Percentiles rank a stretch among this genome's conserved stretches.
Conservation (phyloP, 805 yeast species). For the Nakazawaea wickerhamii region DNA sequence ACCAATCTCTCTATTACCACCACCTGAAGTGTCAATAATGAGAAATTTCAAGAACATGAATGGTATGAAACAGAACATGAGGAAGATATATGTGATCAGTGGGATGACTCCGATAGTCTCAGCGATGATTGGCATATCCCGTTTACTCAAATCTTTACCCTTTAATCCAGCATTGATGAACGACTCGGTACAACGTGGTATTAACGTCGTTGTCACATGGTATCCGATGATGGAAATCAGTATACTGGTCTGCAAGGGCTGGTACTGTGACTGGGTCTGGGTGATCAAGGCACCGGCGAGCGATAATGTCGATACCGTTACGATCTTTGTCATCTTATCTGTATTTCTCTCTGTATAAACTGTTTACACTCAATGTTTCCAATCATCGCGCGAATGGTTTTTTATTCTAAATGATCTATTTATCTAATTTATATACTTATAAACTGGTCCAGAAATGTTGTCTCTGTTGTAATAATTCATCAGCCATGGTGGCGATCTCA, state of each 20-base stretch:
- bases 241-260: slow-evolving; percentile 52
- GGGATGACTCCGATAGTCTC: slow-evolving; percentile 92
- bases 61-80: slow-evolving; percentile 84
- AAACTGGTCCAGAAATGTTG: slow-evolving; percentile 30
- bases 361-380: no score
- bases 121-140: slow-evolving; percentile 69
- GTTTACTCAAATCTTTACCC: slow-evolving; percentile 81
- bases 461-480: slow-evolving; percentile 48
- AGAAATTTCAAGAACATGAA: slow-evolving; percentile 76
- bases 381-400: no score
- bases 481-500: slow-evolving; percentile 67
- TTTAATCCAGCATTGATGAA: slow-evolving; percentile 76
- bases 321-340: neutral
- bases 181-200: slow-evolving; percentile 62
- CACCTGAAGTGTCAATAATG: slow-evolving; percentile 53
- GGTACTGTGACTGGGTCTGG: slow-evolving; percentile 17
- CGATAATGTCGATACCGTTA: slow-evolving; percentile 6
- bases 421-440: no score
- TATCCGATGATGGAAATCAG: slow-evolving; percentile 71
- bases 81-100: slow-evolving; percentile 72
- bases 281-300: slow-evolving; percentile 17
- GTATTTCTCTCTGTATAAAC: no score
- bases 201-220: slow-evolving; percentile 48
- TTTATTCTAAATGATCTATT: no score
- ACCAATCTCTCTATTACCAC: slow-evolving; percentile 48